phyloP scores from a whole-genome alignment of 495 filamentous ascomycete species.

The Penicillium pancosmium region DNA sequence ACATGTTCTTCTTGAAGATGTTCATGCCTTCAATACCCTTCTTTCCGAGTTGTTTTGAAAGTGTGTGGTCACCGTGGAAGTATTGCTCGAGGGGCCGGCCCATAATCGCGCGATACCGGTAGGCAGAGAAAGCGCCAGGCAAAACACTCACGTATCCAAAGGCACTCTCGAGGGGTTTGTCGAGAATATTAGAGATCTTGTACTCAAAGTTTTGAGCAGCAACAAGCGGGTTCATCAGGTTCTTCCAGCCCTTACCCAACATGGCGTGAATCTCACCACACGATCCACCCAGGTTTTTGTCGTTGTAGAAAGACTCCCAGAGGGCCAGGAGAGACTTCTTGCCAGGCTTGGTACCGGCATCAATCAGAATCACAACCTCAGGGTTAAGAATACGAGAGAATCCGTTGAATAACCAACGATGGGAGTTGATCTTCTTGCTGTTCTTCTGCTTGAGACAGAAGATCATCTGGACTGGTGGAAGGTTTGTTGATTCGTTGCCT shows the following conservation, averaged over 20 bases:
- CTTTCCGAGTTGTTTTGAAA: slow-evolving; percentile 89
- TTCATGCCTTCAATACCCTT: slow-evolving; percentile 99
- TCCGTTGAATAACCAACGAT: slow-evolving; percentile 97
- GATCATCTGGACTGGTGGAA: slow-evolving; percentile 97
- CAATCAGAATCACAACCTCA: slow-evolving; percentile 93
- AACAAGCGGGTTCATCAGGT: slow-evolving; percentile 90
- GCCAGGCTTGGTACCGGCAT: slow-evolving; percentile 95
- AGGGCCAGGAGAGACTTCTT: slow-evolving; percentile 86
- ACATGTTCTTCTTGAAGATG: slow-evolving; percentile 99
- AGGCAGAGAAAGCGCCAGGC: slow-evolving; percentile 97
- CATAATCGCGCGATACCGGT: slow-evolving; percentile 96
- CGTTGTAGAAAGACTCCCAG: slow-evolving; percentile 99
- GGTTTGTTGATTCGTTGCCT: slow-evolving; percentile 76
- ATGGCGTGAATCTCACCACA: slow-evolving; percentile 99
- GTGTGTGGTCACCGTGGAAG: slow-evolving; percentile 97
- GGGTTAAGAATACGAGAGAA: slow-evolving; percentile 96
- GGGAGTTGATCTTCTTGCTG: slow-evolving; percentile 99
- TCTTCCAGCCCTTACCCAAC: slow-evolving; percentile 87
- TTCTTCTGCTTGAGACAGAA: slow-evolving; percentile 99
- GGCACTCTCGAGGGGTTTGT: slow-evolving; percentile 95
- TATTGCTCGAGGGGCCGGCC: slow-evolving; percentile 96
- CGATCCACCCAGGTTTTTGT: slow-evolving; percentile 95
- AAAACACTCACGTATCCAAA: slow-evolving; percentile 98
- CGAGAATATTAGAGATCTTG: slow-evolving; percentile 98
- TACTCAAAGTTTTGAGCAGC: slow-evolving; percentile 99